phyloP scores from a whole-genome alignment of 1,139 yeast species.

The Yamadazyma aaseri region DNA sequence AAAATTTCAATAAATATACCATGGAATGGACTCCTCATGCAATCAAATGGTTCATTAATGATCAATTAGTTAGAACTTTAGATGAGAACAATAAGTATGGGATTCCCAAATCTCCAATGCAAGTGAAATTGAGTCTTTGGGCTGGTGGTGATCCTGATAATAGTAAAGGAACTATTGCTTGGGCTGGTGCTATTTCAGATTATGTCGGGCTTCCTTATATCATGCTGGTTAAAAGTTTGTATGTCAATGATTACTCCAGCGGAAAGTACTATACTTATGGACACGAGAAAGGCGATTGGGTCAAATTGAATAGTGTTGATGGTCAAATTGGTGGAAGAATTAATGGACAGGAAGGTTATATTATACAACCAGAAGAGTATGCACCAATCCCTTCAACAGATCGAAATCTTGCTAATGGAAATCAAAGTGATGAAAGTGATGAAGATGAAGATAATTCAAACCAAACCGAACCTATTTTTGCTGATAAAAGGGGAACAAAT shows the following conservation, averaged over 20 bases:
- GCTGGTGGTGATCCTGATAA: slow-evolving; percentile 41
- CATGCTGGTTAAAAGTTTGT: slow-evolving; percentile 31
- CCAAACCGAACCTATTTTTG: not conserved
- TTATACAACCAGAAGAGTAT: not conserved
- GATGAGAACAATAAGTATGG: slow-evolving; percentile 23
- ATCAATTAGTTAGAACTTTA: slow-evolving; percentile 25
- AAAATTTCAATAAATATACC: slow-evolving; percentile 27
- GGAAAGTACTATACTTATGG: slow-evolving; percentile 34
- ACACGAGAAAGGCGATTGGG: slow-evolving; percentile 14
- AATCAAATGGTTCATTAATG: slow-evolving; percentile 35
- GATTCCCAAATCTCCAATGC: slow-evolving; percentile 40
- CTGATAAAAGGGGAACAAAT: not conserved
- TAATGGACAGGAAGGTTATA: slow-evolving; percentile 7
- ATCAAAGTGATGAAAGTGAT: not conserved
- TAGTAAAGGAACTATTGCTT: slow-evolving; percentile 35
- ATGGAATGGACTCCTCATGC: slow-evolving; percentile 39
- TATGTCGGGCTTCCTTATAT: slow-evolving; percentile 34
- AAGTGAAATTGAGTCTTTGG: slow-evolving; percentile 40
- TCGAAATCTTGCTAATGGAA: not conserved
- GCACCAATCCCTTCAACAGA: not conserved
- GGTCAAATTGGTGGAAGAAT: slow-evolving; percentile 11
- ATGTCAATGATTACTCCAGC: slow-evolving; percentile 32
- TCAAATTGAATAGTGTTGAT: slow-evolving; percentile 10
- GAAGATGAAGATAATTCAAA: not conserved
- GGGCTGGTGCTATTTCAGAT: slow-evolving; percentile 44